Base-by-base conservation (phyloP, 1,284 basidiomycete genomes). In the Ustilago shanxiensis region DNA sequence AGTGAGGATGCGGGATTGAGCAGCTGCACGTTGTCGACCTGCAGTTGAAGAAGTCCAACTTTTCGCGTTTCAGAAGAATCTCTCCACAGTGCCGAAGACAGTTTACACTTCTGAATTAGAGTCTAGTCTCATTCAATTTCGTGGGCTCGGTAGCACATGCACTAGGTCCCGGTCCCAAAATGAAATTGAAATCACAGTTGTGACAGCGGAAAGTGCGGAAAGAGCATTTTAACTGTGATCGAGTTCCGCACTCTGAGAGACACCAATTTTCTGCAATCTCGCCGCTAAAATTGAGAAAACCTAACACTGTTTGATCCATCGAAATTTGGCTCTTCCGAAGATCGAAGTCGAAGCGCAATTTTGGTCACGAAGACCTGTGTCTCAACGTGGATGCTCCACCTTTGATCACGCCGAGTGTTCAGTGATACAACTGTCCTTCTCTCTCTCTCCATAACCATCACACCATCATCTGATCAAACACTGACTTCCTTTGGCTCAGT, bases 241-340 rank as follows among this genome's bases (percentile, higher is more conserved):
- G 66, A 62, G 2, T 54, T 60, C 20, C 29, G 39, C 41, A 33
- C 37, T 60, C 35, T 31, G 33, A 29, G 14, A 45, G n/a, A n/a
- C n/a, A n/a, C n/a, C n/a, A n/a, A n/a, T n/a, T n/a, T n/a, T n/a
- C 10, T 44, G 55, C 55, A 35, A 50, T n/a, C 24, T 50, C 10
- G 41, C 5, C n/a, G 51, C 51, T 5, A 33, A 24, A 35, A 24
- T 35, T 31, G 7, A 11, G 2, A 22, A 58, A 31, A 20, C 57
- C 60, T 69, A 69, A 69, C 67, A 69, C 1, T n/a, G n/a, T n/a
- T n/a, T n/a, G n/a, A 16, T 11, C 49, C 14, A 16, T 33, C 41
- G 51, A 45, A 47, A 35, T 31, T 49, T 41, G 60, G 55, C 33
- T 22, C 22, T 29, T 47, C 53, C 68, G 58, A 60, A 65, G 62